Base-by-base conservation (phyloP, 1,139 yeast genomes). In the Lodderomyces jiufengensis region DNA sequence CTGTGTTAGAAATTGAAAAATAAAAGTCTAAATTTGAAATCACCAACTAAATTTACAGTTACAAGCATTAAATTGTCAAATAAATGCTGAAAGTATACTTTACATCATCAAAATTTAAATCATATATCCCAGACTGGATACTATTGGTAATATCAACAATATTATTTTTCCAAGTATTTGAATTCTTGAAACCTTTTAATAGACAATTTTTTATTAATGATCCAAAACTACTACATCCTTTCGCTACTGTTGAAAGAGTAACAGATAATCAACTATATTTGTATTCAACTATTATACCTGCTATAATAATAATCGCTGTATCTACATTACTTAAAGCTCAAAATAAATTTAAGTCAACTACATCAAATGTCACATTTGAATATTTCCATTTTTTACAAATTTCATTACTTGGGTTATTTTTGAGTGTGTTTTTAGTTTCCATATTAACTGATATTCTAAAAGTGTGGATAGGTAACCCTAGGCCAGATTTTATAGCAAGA, bases 401-500 rank as follows among this genome's bases (percentile, higher is more conserved):
- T 9, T 48, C 59, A 6, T 31, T 52, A 9, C 47, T 61, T 24
- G 63, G 61, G 3, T 45, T 61, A 28, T 41, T 47, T 16, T 43
- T 58, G 11, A 46, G 63, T 6, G 46, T 59, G 12, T 33, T 50
- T 18, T 36, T 45, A 13, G 40, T 44, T 21, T 47, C 52, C 3
- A 52, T 54, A 8, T 31, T 56, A 15, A 69, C 73, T n/a, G 75
- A 69, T 45, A 52, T 67, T 16, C 50, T 70, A 34, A 70, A 69
- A 45, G 60, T 62, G 33, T 68, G 74, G 74, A 63, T 70, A 27
- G 68, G 68, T n/a, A 54, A 71, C 37, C 73, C 73, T 3, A 49
- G 76, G 27, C 76, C 76, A 1, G 76, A 70, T 44, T 69, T 70
- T 40, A 48, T 70, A 23, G 63, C 56, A 12, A 49, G 76, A 31